Evolutionary conservation across 768 basidiomycete species (phyloP).

Genomic region (Boletus tomentosulus): DNA sequence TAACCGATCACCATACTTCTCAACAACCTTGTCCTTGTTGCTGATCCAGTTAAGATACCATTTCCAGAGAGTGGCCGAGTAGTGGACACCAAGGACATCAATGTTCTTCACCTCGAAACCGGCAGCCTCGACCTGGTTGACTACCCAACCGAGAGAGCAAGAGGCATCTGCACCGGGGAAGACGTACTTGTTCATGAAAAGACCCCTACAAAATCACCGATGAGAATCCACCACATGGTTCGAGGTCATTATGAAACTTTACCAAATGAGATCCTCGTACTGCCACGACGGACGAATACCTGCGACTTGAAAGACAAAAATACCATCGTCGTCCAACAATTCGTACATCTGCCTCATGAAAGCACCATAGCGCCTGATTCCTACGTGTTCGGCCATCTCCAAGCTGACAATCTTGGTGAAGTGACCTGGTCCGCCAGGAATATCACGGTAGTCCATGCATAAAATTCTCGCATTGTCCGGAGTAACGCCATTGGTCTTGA

Average conservation of each 20-base stretch:
- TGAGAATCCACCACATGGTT: neutral
- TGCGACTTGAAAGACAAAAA: conserved; percentile 96
- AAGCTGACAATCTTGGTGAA: conserved; percentile 94
- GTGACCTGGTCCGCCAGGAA: conserved; percentile 67
- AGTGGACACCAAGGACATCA: conserved; percentile 97
- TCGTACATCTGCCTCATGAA: conserved; percentile 93
- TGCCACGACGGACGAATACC: conserved; percentile 96
- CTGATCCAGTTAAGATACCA: conserved; percentile 98
- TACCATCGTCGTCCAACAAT: conserved; percentile 89
- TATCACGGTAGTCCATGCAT: conserved; percentile 90
- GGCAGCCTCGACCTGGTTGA: conserved; percentile 79
- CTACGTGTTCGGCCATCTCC: conserved; percentile 99
- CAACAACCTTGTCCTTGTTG: conserved; percentile 87
- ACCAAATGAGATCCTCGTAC: conserved; percentile 97
- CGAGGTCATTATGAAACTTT: conserved; percentile 10
- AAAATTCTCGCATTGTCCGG: conserved; percentile 81
- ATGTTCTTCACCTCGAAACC: conserved; percentile 97
- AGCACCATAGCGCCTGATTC: conserved; percentile 83
- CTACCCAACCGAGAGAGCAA: conserved; percentile 93
- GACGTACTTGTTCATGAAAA: conserved; percentile 98
- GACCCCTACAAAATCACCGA: conserved; percentile 51
- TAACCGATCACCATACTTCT: conserved; percentile 79
- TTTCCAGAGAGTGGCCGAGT: conserved; percentile 81
- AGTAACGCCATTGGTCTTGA: conserved; percentile 70
- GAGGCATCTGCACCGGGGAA: conserved; percentile 99